These are phyloP conservation scores for Globisporangium cederbergense DNA, from an alignment of 352 stramenopile species.

Conservation along the genomic window DNA sequence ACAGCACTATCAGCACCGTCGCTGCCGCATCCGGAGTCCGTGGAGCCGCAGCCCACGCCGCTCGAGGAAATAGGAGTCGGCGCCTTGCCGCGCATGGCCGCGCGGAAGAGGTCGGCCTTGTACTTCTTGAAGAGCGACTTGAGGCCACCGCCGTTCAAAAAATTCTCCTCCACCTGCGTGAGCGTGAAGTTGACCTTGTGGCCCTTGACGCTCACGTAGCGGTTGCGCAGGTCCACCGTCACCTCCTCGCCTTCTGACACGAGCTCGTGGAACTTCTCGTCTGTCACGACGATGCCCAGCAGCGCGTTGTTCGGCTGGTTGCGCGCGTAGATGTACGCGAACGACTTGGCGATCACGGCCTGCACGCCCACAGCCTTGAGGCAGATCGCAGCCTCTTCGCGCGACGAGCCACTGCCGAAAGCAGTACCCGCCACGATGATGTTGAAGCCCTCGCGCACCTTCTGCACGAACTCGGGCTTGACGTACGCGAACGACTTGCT, in stretches of 20 bases:
- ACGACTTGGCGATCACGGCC: constrained; percentile 83
- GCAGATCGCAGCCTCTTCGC: constrained; percentile 76
- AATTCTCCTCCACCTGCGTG: constrained; percentile 77
- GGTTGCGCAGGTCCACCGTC: constrained; percentile 68
- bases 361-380: constrained; percentile 78
- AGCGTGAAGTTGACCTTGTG: constrained; percentile 67
- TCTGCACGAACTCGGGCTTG: constrained; percentile 68
- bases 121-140: constrained; percentile 79
- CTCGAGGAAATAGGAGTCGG: constrained; percentile 46
- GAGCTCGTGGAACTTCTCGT: constrained; percentile 79
- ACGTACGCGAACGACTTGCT: constrained; percentile 83
- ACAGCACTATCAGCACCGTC: not conserved
- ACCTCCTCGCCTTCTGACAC: constrained; percentile 61
- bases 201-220: constrained; percentile 52
- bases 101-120: constrained; percentile 82
- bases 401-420: constrained; percentile 76
- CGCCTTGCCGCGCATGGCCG: constrained; percentile 73
- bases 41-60: constrained; percentile 49
- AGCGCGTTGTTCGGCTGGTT: constrained; percentile 86
- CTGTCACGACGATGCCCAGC: constrained; percentile 75
- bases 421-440: constrained; percentile 76
- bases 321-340: constrained; percentile 83
- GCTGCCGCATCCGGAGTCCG: constrained; percentile 16
- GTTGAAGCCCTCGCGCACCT: constrained; percentile 69
- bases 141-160: constrained; percentile 72